Conservation (phyloP, 192 early-diverging fungal genomes). For the Backusella liffmaniae region DNA sequence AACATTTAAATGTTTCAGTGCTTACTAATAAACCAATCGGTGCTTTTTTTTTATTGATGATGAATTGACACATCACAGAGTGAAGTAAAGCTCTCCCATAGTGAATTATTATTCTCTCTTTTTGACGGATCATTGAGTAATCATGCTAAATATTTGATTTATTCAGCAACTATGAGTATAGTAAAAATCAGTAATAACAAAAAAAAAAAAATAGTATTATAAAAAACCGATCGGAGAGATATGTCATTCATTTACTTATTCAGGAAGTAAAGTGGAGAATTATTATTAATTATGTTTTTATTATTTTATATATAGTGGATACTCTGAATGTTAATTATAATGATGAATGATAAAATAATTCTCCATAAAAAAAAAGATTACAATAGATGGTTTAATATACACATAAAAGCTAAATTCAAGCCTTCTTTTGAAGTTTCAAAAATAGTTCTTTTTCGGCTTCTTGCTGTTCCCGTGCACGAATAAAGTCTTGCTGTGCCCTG, state of each 20-base stretch:
- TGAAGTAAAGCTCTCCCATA: too few species aligned
- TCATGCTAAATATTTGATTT: too few species aligned
- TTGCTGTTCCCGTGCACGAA: slow-evolving; percentile 5
- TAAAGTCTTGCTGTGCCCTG: slow-evolving; percentile 10
- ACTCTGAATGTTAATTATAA: neutral
- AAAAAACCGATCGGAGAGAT: neutral
- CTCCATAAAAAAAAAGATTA: neutral
- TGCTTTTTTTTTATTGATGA: too few species aligned
- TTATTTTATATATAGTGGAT: neutral
- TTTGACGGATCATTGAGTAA: too few species aligned
- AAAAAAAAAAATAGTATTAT: neutral
- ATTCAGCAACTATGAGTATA: neutral
- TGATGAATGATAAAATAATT: neutral
- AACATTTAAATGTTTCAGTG: too few species aligned
- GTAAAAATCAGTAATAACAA: neutral
- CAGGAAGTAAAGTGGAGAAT: neutral
- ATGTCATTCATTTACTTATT: neutral
- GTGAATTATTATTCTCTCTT: too few species aligned
- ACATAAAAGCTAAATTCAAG: neutral
- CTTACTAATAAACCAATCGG: too few species aligned
- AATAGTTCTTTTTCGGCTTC: slow-evolving; percentile 12
- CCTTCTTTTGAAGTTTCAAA: slow-evolving; percentile 6
- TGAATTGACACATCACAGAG: too few species aligned
- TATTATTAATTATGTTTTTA: slow-evolving; percentile 1
- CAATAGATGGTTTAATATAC: neutral